These are phyloP conservation scores for Phlebiopsis flavidoalba DNA, from an alignment of 768 basidiomycete species.

Conservation along the genomic window DNA sequence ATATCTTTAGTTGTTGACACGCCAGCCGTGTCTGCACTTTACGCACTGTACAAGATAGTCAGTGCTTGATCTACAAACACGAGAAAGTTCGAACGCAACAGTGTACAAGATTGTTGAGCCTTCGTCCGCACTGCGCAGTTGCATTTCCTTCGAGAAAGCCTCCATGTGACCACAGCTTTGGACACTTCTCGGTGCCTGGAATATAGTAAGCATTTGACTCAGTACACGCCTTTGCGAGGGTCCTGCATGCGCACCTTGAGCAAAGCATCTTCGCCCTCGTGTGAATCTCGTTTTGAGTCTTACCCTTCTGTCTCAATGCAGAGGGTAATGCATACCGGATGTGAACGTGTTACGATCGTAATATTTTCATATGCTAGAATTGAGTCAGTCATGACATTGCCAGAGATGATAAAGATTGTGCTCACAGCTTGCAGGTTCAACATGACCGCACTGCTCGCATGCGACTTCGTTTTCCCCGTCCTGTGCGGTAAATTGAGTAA, in stretches of 20 bases:
- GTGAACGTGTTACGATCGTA: conserved; percentile 84
- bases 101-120: conserved; percentile 93
- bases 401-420: conserved; percentile 15
- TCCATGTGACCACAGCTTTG: conserved; percentile 79
- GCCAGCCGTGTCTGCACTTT: conserved; percentile 76
- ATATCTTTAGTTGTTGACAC: conserved; percentile 61
- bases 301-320: conserved; percentile 76
- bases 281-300: conserved; percentile 82
- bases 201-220: not conserved
- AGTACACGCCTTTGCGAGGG: not conserved
- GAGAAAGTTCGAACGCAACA: conserved; percentile 41
- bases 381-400: not conserved
- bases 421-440: conserved; percentile 87
- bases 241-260: conserved; percentile 44
- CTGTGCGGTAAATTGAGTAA: conserved; percentile 76
- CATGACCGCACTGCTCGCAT: conserved; percentile 86
- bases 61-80: not conserved
- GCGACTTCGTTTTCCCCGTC: conserved; percentile 67
- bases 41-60: conserved; percentile 45
- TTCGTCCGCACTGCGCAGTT: conserved; percentile 91
- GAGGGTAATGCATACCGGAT: conserved; percentile 95
- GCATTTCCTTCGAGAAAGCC: conserved; percentile 85
- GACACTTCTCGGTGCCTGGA: conserved; percentile 84
- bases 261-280: conserved; percentile 56
- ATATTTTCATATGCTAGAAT: conserved; percentile 84